Conservation (phyloP, 1,284 basidiomycete species). For the Ganoderma lingzhi region DNA sequence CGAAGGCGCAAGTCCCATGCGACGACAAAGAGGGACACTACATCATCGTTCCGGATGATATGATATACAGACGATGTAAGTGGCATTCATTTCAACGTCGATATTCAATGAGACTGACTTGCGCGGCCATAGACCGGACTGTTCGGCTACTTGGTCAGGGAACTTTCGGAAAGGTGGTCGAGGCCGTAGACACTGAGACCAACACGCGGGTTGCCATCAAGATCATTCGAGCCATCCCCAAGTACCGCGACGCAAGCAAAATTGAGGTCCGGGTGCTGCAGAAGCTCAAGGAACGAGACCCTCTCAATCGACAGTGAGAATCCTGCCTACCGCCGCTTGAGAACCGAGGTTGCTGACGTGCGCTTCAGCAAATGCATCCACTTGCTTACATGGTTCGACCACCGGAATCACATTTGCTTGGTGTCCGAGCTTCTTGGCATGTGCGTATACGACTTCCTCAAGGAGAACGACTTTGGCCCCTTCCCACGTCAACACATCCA, state of each 20-base stretch:
- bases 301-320: conserved; percentile 87
- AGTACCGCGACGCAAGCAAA: conserved; percentile 98
- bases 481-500: conserved; percentile 98
- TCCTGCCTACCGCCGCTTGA: conserved; percentile 13
- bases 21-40: conserved; percentile 97
- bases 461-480: conserved; percentile 96
- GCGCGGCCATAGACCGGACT: conserved; percentile 76
- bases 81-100: conserved; percentile 26
- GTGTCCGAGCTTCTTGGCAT: conserved; percentile 97
- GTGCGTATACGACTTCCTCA: conserved; percentile 99
- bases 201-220: conserved; percentile 94
- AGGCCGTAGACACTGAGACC: conserved; percentile 86
- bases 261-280: conserved; percentile 97
- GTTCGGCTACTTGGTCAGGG: conserved; percentile 94
- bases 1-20: conserved; percentile 72
- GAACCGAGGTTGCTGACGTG: conserved; percentile 25
- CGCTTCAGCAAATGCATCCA: conserved; percentile 94
- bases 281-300: conserved; percentile 91
- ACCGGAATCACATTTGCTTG: conserved; percentile 97
- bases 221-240: conserved; percentile 96
- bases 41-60: conserved; percentile 89
- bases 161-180: conserved; percentile 99
- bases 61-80: conserved; percentile 86
- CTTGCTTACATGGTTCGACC: conserved; percentile 94
- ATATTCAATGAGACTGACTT: conserved; percentile 32